Evolutionary conservation across 192 early-diverging fungal genomes (phyloP).

Genomic region (Backusella liffmaniae): DNA sequence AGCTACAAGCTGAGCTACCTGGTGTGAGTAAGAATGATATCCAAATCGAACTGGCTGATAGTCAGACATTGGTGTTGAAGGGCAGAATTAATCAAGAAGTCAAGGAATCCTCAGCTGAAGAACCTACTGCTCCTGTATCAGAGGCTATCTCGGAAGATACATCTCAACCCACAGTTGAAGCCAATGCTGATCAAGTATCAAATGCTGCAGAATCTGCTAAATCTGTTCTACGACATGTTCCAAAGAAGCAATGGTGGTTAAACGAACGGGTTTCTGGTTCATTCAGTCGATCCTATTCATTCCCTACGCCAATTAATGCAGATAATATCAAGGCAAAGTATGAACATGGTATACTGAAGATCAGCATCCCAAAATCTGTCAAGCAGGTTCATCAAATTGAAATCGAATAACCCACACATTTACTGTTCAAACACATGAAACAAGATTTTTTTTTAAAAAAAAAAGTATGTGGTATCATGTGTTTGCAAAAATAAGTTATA

Average conservation of each 20-base stretch:
- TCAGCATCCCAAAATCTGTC: constrained; percentile 18
- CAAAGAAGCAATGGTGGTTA: constrained; percentile 19
- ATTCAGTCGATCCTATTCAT: constrained; percentile 24
- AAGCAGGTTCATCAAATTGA: constrained; percentile 11
- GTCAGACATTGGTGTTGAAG: constrained; percentile 30
- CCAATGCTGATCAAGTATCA: background rate
- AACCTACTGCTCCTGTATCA: background rate
- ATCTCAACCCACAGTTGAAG: background rate
- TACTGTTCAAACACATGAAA: background rate
- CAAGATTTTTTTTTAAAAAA: background rate
- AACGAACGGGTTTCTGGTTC: constrained; percentile 23
- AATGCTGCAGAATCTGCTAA: background rate
- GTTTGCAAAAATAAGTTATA: background rate
- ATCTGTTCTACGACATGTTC: background rate
- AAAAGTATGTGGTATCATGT: no score
- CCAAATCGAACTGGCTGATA: constrained; percentile 32
- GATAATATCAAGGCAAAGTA: constrained; percentile 27
- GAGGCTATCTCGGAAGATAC: background rate
- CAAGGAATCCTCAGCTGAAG: background rate
- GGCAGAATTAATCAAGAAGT: constrained; percentile 22
- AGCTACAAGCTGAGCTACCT: constrained; percentile 42
- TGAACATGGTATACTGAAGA: constrained; percentile 22
- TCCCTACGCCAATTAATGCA: constrained; percentile 14
- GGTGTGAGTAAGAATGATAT: constrained; percentile 38
- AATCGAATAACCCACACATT: constrained; percentile 11